These are phyloP conservation scores for Suaeda aralocaspica DNA, from an alignment of 148 eudicot species.

Conservation along the genomic window DNA sequence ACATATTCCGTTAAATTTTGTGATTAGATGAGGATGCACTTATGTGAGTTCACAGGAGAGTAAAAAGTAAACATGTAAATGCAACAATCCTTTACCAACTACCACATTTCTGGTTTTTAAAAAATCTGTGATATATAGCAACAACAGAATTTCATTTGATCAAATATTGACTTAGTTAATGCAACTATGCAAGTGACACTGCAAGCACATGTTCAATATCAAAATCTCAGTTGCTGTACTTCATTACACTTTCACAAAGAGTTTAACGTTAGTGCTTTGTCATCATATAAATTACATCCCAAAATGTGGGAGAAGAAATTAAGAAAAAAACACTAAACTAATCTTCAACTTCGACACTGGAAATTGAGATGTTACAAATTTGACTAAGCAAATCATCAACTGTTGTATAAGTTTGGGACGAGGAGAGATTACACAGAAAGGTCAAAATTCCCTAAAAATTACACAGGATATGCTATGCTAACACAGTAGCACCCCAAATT, in stretches of 20 bases:
- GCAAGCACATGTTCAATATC: neutral
- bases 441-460: constrained; percentile 10
- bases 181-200: neutral
- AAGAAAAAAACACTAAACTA: neutral
- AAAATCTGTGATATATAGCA: neutral
- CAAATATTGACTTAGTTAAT: neutral
- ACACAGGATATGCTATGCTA: constrained; percentile 15
- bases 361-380: neutral
- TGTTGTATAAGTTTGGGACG: neutral
- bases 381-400: constrained; percentile 6
- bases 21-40: constrained; percentile 27
- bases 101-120: constrained; percentile 11
- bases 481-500: neutral
- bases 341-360: neutral
- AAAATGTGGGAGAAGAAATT: neutral
- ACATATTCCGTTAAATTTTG: constrained; percentile 34
- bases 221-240: neutral
- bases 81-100: constrained; percentile 34
- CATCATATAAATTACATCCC: neutral
- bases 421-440: neutral
- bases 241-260: neutral
- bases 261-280: neutral
- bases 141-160: constrained; percentile 2
- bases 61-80: constrained; percentile 19
- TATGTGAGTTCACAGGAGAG: constrained; percentile 22